phyloP scores from a whole-genome alignment of 1,139 yeast species.

The Wickerhamomyces sp. region DNA sequence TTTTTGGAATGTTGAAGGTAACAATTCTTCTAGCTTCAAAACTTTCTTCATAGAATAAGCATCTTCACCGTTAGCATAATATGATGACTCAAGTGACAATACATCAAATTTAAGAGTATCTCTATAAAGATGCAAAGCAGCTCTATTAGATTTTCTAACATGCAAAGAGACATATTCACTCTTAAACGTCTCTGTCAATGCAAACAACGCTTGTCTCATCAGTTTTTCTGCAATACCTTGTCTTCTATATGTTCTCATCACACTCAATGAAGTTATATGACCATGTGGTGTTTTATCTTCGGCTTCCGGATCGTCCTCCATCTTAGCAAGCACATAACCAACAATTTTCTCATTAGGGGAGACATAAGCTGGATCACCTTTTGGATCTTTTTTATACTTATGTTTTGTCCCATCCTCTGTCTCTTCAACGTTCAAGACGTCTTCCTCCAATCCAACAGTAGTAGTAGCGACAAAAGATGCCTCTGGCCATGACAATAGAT shows the following conservation, averaged over 20 bases:
- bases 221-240: slow-evolving; percentile 93
- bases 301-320: slow-evolving; percentile 90
- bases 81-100: slow-evolving; percentile 73
- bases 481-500: slow-evolving; percentile 94
- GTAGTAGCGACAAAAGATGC: slow-evolving; percentile 95
- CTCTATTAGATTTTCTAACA: slow-evolving; percentile 89
- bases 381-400: slow-evolving; percentile 21
- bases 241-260: slow-evolving; percentile 91
- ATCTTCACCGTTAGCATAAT: slow-evolving; percentile 97
- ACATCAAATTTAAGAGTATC: slow-evolving; percentile 84
- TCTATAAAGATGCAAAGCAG: slow-evolving; percentile 88
- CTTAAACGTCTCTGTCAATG: slow-evolving; percentile 76
- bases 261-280: slow-evolving; percentile 89
- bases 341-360: slow-evolving; percentile 71
- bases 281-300: slow-evolving; percentile 78
- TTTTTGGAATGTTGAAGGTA: slow-evolving; percentile 52
- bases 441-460: slow-evolving; percentile 31
- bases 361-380: slow-evolving; percentile 52
- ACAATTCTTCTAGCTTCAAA: slow-evolving; percentile 51
- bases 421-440: slow-evolving; percentile 29
- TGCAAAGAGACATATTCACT: slow-evolving; percentile 87
- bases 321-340: slow-evolving; percentile 91
- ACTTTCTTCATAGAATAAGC: slow-evolving; percentile 92
- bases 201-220: slow-evolving; percentile 80
- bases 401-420: slow-evolving; percentile 23